Base-by-base conservation (phyloP, 2,329 filamentous ascomycete genomes). In the Epichloe scottii region DNA sequence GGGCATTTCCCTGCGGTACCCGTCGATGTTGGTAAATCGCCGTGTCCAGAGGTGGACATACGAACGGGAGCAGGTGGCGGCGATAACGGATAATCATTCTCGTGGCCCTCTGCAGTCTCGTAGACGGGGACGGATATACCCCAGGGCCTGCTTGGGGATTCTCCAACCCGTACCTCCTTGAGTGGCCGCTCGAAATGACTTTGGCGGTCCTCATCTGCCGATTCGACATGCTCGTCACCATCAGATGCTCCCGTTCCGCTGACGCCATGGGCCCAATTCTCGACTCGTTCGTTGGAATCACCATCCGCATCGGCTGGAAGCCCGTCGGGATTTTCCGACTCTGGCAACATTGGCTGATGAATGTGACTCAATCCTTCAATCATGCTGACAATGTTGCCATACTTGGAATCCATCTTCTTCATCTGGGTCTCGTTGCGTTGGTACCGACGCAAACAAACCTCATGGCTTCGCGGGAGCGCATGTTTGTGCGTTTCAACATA, bases 401-500 rank as follows among this genome's bases (percentile, higher is more conserved):
- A 97, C 66, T 96, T 97, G 55, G 88, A 88, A 65, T 97, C 91
- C 51, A 97, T 75, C 67, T 94, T 87, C 57, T 82, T 82, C 62
- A 95, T 87, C 61, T 90, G 87, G 56, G 86, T 79, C 59, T 91
- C 85, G 61, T 90, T 91, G 66, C 81, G 85, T 68, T 95, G 88
- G 64, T 95, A 95, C 52, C 90, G 81, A 62, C 87, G 84, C 54
- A 97, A 82, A 66, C 91, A 97, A 43, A 96, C 80, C 64, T 94
- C 89, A 68, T 97, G 91, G 64, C 89, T 96, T 59, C 91, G 81
- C 10, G 91, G 91, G 50, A 97, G 79, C 66, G 95, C 87, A 68
- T 97, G 90, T 66, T 96, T 96, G 71, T 96, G 90, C 49, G 84
- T 89, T 66, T 96, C 88, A 62, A 97, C 89, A 66, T 95, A 97